These are phyloP conservation scores for Carex littledalei DNA, from an alignment of 176 grass and related monocot genomes.

Conservation along the genomic window DNA sequence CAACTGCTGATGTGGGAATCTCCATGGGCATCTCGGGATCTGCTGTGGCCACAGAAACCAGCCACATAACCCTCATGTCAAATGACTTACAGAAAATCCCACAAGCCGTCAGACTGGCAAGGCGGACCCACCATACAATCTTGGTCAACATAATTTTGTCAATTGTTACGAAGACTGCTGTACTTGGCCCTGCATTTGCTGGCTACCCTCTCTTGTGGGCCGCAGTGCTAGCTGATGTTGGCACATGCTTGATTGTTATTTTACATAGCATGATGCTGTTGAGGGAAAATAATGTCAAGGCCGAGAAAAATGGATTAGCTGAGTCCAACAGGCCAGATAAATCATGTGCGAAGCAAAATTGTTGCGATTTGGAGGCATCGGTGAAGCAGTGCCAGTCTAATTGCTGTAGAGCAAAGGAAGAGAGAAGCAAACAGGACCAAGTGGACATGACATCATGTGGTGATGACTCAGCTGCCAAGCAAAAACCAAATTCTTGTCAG, in stretches of 20 bases:
- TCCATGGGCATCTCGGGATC: conserved; percentile 67
- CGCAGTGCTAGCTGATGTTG: conserved; percentile 55
- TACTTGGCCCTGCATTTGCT: conserved; percentile 29
- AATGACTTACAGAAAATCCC: conserved; percentile 47
- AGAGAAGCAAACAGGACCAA: background rate
- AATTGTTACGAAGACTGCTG: conserved; percentile 25
- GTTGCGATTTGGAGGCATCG: background rate
- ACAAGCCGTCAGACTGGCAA: conserved; percentile 33
- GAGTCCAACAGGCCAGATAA: background rate
- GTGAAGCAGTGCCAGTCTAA: background rate
- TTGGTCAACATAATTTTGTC: conserved; percentile 37
- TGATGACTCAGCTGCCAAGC: background rate
- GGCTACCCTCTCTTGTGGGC: conserved; percentile 58
- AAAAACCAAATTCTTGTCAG: background rate
- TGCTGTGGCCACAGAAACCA: conserved; percentile 58
- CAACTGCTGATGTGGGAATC: conserved; percentile 48
- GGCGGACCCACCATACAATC: conserved; percentile 31
- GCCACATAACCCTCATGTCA: conserved; percentile 71
- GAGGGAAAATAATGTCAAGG: background rate
- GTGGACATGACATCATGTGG: background rate
- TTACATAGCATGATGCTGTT: conserved; percentile 56
- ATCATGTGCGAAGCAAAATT: background rate
- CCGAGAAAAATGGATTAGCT: background rate
- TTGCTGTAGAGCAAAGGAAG: background rate
- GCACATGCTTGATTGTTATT: conserved; percentile 58